Conservation (phyloP, 805 yeast genomes). For the Kluyveromyces lactis region DNA sequence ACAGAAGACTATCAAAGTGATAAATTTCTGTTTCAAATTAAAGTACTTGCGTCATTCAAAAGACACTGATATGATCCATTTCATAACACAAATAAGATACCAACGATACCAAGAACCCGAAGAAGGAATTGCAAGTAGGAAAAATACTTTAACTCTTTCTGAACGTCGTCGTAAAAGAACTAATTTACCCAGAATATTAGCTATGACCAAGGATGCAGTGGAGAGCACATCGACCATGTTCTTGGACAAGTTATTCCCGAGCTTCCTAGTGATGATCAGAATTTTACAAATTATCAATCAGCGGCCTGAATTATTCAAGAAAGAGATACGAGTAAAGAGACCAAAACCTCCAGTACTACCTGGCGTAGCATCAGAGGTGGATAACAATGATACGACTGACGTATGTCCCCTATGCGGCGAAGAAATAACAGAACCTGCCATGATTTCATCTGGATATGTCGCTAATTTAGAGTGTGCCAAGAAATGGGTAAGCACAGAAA, state of each 20-base stretch:
- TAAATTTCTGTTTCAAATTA: constrained; percentile 3
- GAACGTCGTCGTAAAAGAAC: constrained; percentile 1
- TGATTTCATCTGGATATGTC: constrained; percentile 85
- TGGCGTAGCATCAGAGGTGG: not conserved
- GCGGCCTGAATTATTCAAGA: constrained; percentile 1
- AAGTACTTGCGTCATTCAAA: constrained; percentile 2
- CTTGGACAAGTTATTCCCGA: constrained; percentile 45
- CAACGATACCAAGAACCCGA: constrained; percentile 1
- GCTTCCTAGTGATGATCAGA: constrained; percentile 71
- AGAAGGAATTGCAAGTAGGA: not conserved
- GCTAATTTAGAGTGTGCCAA: constrained; percentile 84
- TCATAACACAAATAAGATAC: constrained; percentile 1
- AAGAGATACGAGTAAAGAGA: constrained; percentile 2
- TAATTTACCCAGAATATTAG: not conserved
- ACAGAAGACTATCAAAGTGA: not conserved
- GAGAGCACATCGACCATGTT: constrained; percentile 14
- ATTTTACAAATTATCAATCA: constrained; percentile 66
- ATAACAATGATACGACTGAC: constrained; percentile 7
- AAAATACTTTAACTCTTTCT: not conserved
- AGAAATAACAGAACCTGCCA: constrained; percentile 66
- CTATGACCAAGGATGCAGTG: constrained; percentile 1
- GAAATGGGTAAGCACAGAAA: constrained; percentile 44
- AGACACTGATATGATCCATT: not conserved
- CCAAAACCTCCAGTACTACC: constrained; percentile 34
- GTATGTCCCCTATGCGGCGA: constrained; percentile 66